Base-by-base conservation (phyloP, 2,329 filamentous ascomycete species). In the Apiospora phragmitis region DNA sequence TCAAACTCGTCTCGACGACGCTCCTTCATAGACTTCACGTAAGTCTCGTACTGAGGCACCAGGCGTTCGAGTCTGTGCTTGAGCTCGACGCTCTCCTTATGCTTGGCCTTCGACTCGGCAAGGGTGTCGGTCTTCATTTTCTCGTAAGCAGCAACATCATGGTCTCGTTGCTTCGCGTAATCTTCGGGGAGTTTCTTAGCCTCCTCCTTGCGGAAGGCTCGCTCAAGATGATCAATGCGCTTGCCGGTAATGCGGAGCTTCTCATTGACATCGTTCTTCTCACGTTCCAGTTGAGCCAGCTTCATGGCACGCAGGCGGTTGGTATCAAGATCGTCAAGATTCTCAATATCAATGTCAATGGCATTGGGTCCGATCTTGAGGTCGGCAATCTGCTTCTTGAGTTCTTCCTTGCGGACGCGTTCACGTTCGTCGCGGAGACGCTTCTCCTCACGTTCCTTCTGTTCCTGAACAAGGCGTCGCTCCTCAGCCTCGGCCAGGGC, bases 251-350 rank as follows among this genome's bases (percentile, higher is more conserved):
- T 90, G 77, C 94, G 92, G 69, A 98, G 90, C 80, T 93, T 94
- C 84, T 98, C 94, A 74, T 93, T 94, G 75, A 98, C 91, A 79
- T 96, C 94, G 79, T 95, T 97, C 92, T 98, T 99, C 87, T 98
- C 96, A 77, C 95, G 95, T 85, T 98, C 96, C 14, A 99, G 90
- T 83, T 97, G 95, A 72, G 94, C 93, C 71, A 99, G 89, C 87
- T 98, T 98, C 85, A 99, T 92, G 76, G 93, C 92, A 81, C 96
- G 95, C 76, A 99, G 93, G 74, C 92, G 92, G 82, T 94, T 94
- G 81, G 91, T 93, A 82, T 98, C 95, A 70, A 98, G 89, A 74
- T 93, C 93, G 73, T 96, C 92, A 70, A 98, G 87, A 77, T 98
- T 91, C 70, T 93, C 91, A 70, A 94, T 83, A 76, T 94, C 94